These are phyloP conservation scores for Xylaria nigripes DNA, from an alignment of 495 filamentous ascomycete genomes.

Conservation along the genomic window DNA sequence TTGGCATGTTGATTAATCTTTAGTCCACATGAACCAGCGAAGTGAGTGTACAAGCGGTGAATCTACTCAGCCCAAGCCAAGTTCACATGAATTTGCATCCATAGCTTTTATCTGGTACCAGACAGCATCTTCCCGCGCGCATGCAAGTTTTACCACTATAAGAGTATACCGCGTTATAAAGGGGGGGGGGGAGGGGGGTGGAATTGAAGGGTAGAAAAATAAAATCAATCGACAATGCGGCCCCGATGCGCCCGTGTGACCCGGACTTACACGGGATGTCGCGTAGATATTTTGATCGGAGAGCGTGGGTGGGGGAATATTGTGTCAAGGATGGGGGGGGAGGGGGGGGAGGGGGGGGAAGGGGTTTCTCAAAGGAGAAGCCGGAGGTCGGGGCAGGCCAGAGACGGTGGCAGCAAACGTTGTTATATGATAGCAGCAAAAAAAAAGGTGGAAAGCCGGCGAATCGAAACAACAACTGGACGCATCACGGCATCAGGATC, in stretches of 20 bases:
- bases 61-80: constrained; percentile 9
- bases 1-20: constrained; percentile 2
- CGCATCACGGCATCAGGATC: not conserved
- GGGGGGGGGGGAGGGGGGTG: not conserved
- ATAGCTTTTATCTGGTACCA: not conserved
- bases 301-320: not conserved
- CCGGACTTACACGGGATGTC: not conserved
- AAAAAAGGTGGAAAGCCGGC: not conserved
- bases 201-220: not conserved
- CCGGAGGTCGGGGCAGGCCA: not conserved
- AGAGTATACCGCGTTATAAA: not conserved
- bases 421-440: not conserved
- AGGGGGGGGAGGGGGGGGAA: too few relatives aligned
- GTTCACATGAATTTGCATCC: constrained; percentile 1
- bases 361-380: not conserved
- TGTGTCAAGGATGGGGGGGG: not conserved
- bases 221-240: not conserved
- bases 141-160: not conserved
- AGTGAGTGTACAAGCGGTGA: not conserved
- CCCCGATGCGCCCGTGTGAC: not conserved
- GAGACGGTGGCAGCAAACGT: not conserved
- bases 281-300: not conserved
- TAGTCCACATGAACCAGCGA: not conserved
- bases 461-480: not conserved
- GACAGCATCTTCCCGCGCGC: not conserved